Base-by-base conservation (phyloP, 228 moss, liverwort and hornwort genomes). In the Sphagnum fallax region DNA sequence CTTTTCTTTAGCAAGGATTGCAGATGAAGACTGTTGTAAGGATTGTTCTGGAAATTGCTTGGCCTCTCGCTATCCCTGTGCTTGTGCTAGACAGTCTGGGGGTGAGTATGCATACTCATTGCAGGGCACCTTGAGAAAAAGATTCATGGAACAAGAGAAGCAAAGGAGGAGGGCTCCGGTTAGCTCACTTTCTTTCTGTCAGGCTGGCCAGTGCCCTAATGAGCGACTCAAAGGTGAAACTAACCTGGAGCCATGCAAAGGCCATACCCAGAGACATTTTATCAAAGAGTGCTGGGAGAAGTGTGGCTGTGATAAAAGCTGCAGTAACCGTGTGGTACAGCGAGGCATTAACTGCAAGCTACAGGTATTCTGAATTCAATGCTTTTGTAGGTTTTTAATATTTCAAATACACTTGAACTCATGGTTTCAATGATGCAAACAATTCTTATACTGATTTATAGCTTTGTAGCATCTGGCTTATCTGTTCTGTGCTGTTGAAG, bases 281-380 rank as follows among this genome's bases (percentile, higher is more conserved):
- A 81, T 98, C 49, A 98, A 98, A 67, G 97, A 98, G 74, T 98
- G 97, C 71, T 98, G 93, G 81, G 88, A 84, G 69, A 98, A 93
- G 73, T 98, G 97, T 61, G 90, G 97, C 48, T 98, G 97, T 70
- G 84, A 77, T 66, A 87, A 85, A 78, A 77, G 64, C 61, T 98
- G 97, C 78, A 91, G 97, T 62, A 98, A 98, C 76, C 93, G 97
- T 77, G 87, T 98, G 13, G 97, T 98, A 5, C 97, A 98, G 68
- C 78, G 93, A 67, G 97, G 97, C 55, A 88, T 98, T 49, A 72
- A 60, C 61, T 79, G 82, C 16, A 75, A 60, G 63, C 77, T 98
- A 70, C 83, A 97, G 90, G 97, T 97, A 15, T 49, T 65, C 11
- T 49, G 15, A 9, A 61, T 61, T 14, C 12, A 8, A 61, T 16